phyloP scores from a whole-genome alignment of 2,329 filamentous ascomycete genomes.

The Trichophyton equinum region DNA sequence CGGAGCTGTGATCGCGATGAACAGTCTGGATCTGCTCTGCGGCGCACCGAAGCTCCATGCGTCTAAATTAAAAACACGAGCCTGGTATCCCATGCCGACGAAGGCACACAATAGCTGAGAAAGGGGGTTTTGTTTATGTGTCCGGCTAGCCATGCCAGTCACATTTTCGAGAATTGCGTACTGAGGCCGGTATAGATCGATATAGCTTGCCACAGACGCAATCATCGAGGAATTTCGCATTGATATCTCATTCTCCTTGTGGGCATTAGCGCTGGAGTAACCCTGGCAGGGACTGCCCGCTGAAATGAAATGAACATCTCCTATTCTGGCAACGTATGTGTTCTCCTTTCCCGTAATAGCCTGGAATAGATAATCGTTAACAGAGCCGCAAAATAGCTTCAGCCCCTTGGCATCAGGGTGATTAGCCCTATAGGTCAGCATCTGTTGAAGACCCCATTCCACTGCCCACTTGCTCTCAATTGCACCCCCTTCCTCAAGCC shows the following conservation, averaged over 20 bases:
- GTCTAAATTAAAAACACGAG: slow-evolving; percentile 54
- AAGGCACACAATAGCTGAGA: slow-evolving; percentile 60
- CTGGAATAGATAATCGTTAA: slow-evolving; percentile 52
- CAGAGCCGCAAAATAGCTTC: slow-evolving; percentile 55
- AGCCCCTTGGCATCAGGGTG: slow-evolving; percentile 26
- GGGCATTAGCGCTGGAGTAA: slow-evolving; percentile 52
- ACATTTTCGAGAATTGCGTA: slow-evolving; percentile 74
- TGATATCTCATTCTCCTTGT: slow-evolving; percentile 44
- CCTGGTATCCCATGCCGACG: slow-evolving; percentile 66
- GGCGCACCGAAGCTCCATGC: slow-evolving; percentile 56
- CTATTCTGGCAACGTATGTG: slow-evolving; percentile 43
- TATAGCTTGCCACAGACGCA: slow-evolving; percentile 59
- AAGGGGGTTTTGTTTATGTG: slow-evolving; percentile 49
- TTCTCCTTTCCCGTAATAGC: slow-evolving; percentile 42
- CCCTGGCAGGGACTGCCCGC: slow-evolving; percentile 69
- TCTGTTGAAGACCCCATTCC: slow-evolving; percentile 50
- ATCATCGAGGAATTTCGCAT: slow-evolving; percentile 63
- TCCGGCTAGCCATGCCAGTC: slow-evolving; percentile 45
- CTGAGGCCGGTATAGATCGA: slow-evolving; percentile 63
- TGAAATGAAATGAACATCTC: slow-evolving; percentile 55
- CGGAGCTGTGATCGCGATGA: slow-evolving; percentile 59
- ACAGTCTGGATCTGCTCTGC: slow-evolving; percentile 55
- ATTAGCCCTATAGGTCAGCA: slow-evolving; percentile 66
- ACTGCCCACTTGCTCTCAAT: slow-evolving; percentile 56
- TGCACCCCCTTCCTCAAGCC: slow-evolving; percentile 58